A percentile compares a stretch with the other conserved stretches of the same genome.
Conservation (phyloP, 306 rosid species). For the Cucumis sativus region DNA sequence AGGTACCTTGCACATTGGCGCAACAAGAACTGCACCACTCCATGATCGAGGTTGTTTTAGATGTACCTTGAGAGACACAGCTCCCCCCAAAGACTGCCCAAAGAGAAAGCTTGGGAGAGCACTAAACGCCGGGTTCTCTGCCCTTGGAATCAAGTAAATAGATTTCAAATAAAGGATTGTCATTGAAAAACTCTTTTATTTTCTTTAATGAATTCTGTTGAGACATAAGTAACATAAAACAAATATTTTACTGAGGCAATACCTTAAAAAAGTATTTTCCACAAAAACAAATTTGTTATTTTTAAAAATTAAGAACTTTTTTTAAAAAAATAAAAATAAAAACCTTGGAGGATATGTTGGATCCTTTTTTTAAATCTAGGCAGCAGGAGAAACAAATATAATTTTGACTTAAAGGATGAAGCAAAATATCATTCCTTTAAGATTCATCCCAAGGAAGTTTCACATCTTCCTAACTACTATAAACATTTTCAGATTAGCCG, state of each 20-base stretch:
- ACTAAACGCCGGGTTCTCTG: conserved; percentile 51
- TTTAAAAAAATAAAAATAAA: background rate
- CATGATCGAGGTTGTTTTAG: conserved; percentile 67
- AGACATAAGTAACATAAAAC: background rate
- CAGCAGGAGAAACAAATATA: background rate
- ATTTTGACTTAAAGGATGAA: background rate
- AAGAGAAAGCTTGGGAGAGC: conserved; percentile 67
- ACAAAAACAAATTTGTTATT: background rate
- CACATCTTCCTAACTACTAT: background rate
- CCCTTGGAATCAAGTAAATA: conserved; percentile 15
- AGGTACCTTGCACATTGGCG: conserved; percentile 95
- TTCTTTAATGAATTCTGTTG: background rate
- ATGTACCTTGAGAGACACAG: conserved; percentile 71
- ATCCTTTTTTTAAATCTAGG: background rate
- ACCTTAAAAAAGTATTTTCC: background rate
- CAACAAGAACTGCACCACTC: conserved; percentile 87
- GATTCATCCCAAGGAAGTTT: background rate
- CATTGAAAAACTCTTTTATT: background rate
- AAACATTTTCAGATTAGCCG: background rate
- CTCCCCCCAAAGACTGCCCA: conserved; percentile 95
- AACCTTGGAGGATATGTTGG: background rate
- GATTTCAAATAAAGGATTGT: conserved; percentile 1
- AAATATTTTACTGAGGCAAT: background rate
- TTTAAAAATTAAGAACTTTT: background rate
- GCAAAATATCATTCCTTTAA: background rate